These are phyloP conservation scores for Xylaria sp. DNA, from an alignment of 2,329 filamentous ascomycete species.

Conservation along the genomic window DNA sequence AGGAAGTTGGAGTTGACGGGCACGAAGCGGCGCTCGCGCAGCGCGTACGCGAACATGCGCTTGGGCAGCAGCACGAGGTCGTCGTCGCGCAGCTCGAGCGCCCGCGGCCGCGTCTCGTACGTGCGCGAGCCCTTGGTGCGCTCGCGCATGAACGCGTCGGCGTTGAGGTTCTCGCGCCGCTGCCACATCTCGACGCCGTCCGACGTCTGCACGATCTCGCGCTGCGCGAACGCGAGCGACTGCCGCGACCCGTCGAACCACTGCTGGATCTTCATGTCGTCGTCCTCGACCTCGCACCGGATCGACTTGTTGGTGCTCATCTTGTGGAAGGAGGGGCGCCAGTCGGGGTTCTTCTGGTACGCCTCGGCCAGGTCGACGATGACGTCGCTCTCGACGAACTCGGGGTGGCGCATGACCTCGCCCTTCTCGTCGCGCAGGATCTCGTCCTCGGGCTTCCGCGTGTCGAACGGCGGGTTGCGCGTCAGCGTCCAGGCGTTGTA, in stretches of 20 bases:
- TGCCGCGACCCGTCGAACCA: slow-evolving; percentile 40
- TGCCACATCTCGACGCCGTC: slow-evolving; percentile 43
- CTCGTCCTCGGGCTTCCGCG: slow-evolving; percentile 35
- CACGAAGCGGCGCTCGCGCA: slow-evolving; percentile 45
- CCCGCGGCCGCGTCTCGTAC: slow-evolving; percentile 38
- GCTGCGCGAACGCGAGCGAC: slow-evolving; percentile 38
- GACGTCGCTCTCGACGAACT: slow-evolving; percentile 47
- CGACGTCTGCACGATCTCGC: slow-evolving; percentile 40
- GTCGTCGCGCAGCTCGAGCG: slow-evolving; percentile 31
- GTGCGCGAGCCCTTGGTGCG: slow-evolving; percentile 41
- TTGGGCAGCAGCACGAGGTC: slow-evolving; percentile 43
- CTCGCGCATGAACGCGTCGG: slow-evolving; percentile 40
- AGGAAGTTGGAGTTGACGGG: slow-evolving; percentile 41
- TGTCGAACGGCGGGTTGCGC: slow-evolving; percentile 39
- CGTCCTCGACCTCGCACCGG: slow-evolving; percentile 37
- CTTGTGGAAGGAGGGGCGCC: slow-evolving; percentile 39
- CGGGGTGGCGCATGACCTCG: slow-evolving; percentile 40
- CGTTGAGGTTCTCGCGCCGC: slow-evolving; percentile 41
- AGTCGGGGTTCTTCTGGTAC: slow-evolving; percentile 43
- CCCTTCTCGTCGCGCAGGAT: slow-evolving; percentile 35
- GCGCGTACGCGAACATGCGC: slow-evolving; percentile 46
- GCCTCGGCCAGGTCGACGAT: slow-evolving; percentile 47
- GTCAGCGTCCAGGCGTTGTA: slow-evolving; percentile 48
- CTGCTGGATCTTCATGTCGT: slow-evolving; percentile 43
- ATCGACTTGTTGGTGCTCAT: slow-evolving; percentile 36